Conservation (phyloP, 371 early-diverging fungal species). For the Mortierella sp. region DNA sequence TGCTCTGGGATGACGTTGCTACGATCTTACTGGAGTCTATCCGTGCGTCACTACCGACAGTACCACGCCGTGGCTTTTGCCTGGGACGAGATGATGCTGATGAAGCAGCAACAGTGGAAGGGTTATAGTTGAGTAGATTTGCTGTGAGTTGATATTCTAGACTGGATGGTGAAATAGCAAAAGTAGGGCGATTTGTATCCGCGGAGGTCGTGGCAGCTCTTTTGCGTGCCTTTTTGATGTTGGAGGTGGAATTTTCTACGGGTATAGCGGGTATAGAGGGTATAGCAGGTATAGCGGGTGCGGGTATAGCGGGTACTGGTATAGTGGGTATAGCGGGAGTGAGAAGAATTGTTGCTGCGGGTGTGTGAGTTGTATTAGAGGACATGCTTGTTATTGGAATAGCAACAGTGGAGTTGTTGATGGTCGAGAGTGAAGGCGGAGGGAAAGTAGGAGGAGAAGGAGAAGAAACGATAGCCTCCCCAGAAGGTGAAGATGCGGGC, state of each 20-base stretch:
- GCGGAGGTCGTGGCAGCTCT: conserved; percentile 22
- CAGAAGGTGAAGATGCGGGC: neutral
- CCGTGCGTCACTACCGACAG: conserved; percentile 11
- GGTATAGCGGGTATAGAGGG: neutral
- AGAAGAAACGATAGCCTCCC: neutral
- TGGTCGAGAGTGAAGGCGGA: neutral
- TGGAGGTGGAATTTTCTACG: neutral
- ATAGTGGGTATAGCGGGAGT: neutral
- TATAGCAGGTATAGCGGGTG: too few relatives aligned
- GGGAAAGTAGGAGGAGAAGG: neutral
- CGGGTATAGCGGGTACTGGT: too few relatives aligned
- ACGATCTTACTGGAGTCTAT: neutral
- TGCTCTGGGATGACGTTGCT: neutral
- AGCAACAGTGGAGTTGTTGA: neutral
- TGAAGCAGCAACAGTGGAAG: conserved; percentile 1
- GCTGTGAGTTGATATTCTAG: conserved; percentile 57
- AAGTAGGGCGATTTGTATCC: conserved; percentile 4
- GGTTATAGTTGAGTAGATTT: conserved; percentile 23
- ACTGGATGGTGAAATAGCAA: conserved; percentile 46
- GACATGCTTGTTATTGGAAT: neutral
- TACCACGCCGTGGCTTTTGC: conserved; percentile 17
- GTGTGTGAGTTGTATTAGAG: neutral
- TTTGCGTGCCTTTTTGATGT: conserved; percentile 24
- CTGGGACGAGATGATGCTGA: conserved; percentile 10
- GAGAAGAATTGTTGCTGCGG: neutral